Base-by-base conservation (phyloP, 2,329 filamentous ascomycete species). In the Cyanodermella asteris region DNA sequence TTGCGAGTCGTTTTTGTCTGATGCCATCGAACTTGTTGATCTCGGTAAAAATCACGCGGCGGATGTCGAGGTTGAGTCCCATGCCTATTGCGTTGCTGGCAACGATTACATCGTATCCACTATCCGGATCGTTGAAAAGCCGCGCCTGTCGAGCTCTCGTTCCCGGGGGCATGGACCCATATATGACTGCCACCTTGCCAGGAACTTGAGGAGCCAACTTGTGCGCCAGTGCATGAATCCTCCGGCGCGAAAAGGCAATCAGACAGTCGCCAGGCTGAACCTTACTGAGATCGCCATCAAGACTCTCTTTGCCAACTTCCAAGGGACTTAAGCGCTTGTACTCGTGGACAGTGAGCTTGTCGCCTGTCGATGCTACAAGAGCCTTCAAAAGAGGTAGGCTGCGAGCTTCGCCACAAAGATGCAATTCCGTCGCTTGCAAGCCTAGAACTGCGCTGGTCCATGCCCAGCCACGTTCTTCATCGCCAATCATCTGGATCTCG, bases 11-110 rank as follows among this genome's bases (percentile, higher is more conserved):
- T 10, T 65, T 55, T 16, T 61, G 56, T 5, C 53, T 49, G 1
- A 36, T 41, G 2, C 73, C 73, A 32, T 81, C 63, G 35, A 61
- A 72, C 45, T 93, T 97, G 31, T 58, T 52, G 3, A 71, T 61
- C 1, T 72, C 60, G 40, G 91, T 78, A 35, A 97, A 87, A 27
- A 97, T 65, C 31, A 97, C 64, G 14, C 90, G 74, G 43, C 81
- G 87, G 44, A 93, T 80, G 35, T 61, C 69, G 45, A 97, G 51
- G 41, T 97, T 97, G 13, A 97, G 55, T 1, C 90, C 87, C 84
- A 97, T 94, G 18, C 87, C 87, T 33, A 97, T 84, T 23, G 87
- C 87, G 49, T 93, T 81, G 38, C 80, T 93, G 6, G 90, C 87
- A 14, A 87, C 82, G 5, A 97, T 57, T 37, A 71, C 90, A 44